Evolutionary conservation across 2,329 filamentous ascomycete genomes (phyloP).

Genomic region (Aplosporella prunicola): DNA sequence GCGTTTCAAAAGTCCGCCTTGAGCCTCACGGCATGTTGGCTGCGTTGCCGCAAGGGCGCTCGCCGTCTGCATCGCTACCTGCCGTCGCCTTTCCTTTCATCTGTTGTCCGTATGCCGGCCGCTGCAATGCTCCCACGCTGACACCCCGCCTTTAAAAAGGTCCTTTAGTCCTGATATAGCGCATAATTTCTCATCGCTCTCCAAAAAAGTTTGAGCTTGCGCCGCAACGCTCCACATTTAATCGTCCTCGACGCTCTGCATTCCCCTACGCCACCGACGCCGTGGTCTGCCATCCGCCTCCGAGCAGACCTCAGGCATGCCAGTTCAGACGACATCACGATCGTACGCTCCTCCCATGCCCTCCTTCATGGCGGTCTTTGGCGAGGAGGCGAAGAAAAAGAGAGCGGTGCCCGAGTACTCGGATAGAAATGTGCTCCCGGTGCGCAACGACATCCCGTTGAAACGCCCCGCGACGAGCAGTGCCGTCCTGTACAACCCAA

Average conservation of each 20-base stretch:
- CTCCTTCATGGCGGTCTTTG: constrained; percentile 68
- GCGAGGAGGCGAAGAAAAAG: constrained; percentile 45
- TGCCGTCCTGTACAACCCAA: constrained; percentile 20
- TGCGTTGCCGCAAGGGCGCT: constrained; percentile 5
- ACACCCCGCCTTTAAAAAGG: constrained; percentile 27
- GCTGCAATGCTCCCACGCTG: constrained; percentile 21
- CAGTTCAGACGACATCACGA: constrained; percentile 25
- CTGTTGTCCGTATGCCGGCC: constrained; percentile 18
- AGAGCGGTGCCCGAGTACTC: constrained; percentile 40
- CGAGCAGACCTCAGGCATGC: constrained; percentile 24
- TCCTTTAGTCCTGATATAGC: constrained; percentile 21
- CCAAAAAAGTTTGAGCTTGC: constrained; percentile 20
- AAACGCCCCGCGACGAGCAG: constrained; percentile 26
- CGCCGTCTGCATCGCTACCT: constrained; percentile 8
- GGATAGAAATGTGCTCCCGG: constrained; percentile 14
- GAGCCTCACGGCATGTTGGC: constrained; percentile 9
- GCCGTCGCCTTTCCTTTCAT: constrained; percentile 6
- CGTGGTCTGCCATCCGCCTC: constrained; percentile 2
- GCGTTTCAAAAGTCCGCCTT: constrained; percentile 9
- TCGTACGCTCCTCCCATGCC: constrained; percentile 45
- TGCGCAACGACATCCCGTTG: constrained; percentile 23
- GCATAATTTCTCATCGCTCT: constrained; percentile 25
- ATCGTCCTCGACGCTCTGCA: too few species aligned
- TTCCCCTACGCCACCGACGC: constrained; percentile 3
- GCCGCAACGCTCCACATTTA: too few species aligned